Base-by-base conservation (phyloP, 495 filamentous ascomycete genomes). In the Friedmanniomyces endolithicus region DNA sequence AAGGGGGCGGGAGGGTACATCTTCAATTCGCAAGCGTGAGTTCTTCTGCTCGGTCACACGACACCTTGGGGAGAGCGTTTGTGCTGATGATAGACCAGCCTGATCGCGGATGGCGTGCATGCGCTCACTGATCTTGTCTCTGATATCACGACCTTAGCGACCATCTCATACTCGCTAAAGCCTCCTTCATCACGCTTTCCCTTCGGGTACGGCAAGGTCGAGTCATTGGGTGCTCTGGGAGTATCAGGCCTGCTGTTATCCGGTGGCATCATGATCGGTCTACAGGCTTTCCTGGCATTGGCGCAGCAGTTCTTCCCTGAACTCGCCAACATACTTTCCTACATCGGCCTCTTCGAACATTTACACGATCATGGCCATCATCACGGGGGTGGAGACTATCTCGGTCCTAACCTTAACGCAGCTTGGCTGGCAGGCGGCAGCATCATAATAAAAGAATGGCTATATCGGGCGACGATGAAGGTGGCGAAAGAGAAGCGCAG, bases 401-500 rank as follows among this genome's bases (percentile, higher is more conserved):
- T 78, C 24, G 86, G 80, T 0, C 92, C 92, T 0, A 90, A 83
- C 64, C 76, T 97, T 54, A 86, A 96, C 64, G 92, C 92, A 9
- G 90, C 88, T 17, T 98, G 92, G 92, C 69, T 98, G 22, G 92
- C 92, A n/a, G 87, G 78, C 16, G 89, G 86, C 3, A 92, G 87
- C 1, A 94, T 98, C 48, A 68, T 86, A 1, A 72, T 95, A 51
- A 98, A 98, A 72, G 92, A 98, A 67, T 98, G 90, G 86, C 72
- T 98, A 25, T 98, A 97, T 65, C 84, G 85, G 74, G 86, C 89
- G 44, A 97, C 90, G 94, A 81, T 97, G 83, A 96, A 95, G 76
- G 80, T 97, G 52, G 90, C 92, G n/a, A 80, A 81, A 59, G 86
- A 94, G 64, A 83, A 88, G 63, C 94, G 95, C 66, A 95, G 88